Base-by-base conservation (phyloP, 192 early-diverging fungal species). In the Coemansia sp. region DNA sequence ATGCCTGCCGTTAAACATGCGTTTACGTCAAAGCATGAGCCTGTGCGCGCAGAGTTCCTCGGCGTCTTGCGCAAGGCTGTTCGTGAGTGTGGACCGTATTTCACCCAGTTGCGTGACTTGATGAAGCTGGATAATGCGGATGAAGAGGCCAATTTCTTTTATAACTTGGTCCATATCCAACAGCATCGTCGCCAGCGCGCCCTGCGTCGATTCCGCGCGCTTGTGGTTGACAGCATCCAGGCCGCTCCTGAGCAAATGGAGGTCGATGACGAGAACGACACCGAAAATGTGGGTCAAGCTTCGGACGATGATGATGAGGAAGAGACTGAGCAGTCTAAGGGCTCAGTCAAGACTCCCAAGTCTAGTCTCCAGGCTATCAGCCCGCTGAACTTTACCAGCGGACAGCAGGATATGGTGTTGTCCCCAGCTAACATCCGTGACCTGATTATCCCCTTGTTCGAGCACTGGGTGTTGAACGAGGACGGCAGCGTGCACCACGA, bases 81-180 rank as follows among this genome's bases (percentile, higher is more conserved):
- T 8, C 63, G 57, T 43, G 77, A 78, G 66, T 82, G 79, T 55
- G 79, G 69, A 11, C 29, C 60, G 33, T 54, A 68, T 51, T 75
- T 81, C 61, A 71, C 67, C 42, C 79, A 86, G 72, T 65, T 86
- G 64, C 63, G 67, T 33, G 84, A 85, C 8, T 70, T 79, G n/a
- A 38, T 40, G 15, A 66, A 63, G 20, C 76, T 85, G 68, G 83
- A 80, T n/a, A 66, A n/a, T n/a, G 27, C n/a, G 5, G 78, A 84
- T 15, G 73, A 82, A 47, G 74, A 99, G 71, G 90, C 93, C 6
- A 96, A 91, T 66, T 96, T 99, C 83, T 99, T 98, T 76, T 90
- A 88, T 79, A 99, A 99, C 73, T 89, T 98, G 64, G 88, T 94
- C 67, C 98, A 99, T 70, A 89, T 99, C 67, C 98, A 99, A 85